Percentiles rank a stretch among this genome's conserved stretches.
phyloP scores from a whole-genome alignment of 2,329 filamentous ascomycete species.

The Trichoderma asperellum region DNA sequence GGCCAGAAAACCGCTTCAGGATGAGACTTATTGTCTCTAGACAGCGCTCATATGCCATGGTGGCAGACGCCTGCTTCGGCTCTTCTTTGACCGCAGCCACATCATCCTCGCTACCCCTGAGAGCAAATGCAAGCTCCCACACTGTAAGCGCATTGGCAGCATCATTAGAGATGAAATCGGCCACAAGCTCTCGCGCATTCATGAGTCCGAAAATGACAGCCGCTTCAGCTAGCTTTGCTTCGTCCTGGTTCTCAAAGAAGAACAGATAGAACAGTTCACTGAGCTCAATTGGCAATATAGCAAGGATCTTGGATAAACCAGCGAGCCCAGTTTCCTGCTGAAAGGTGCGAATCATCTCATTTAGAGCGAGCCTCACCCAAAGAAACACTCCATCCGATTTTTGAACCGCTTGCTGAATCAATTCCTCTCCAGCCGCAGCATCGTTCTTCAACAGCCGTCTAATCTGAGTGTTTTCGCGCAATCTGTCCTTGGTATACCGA shows the following conservation, averaged over 20 bases:
- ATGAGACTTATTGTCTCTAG: slow-evolving; percentile 29
- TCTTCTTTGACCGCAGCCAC: slow-evolving; percentile 25
- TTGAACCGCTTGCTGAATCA: slow-evolving; percentile 33
- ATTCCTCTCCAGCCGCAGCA: background rate
- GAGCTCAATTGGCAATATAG: slow-evolving; percentile 35
- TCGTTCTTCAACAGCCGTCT: slow-evolving; percentile 29
- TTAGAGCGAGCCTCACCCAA: slow-evolving; percentile 41
- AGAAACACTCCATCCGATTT: slow-evolving; percentile 42
- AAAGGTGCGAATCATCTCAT: slow-evolving; percentile 35
- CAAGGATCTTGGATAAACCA: slow-evolving; percentile 26
- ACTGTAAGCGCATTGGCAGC: slow-evolving; percentile 39
- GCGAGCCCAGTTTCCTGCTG: background rate
- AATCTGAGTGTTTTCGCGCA: slow-evolving; percentile 31
- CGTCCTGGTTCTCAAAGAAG: slow-evolving; percentile 37
- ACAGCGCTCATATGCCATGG: slow-evolving; percentile 32
- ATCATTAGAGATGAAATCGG: slow-evolving; percentile 42
- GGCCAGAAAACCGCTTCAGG: slow-evolving; percentile 34
- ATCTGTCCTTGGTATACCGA: slow-evolving; percentile 34
- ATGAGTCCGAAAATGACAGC: slow-evolving; percentile 39
- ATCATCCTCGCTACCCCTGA: slow-evolving; percentile 32
- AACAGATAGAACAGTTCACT: slow-evolving; percentile 40
- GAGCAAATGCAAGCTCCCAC: slow-evolving; percentile 43
- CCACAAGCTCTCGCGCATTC: slow-evolving; percentile 39
- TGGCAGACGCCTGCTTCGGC: slow-evolving; percentile 34
- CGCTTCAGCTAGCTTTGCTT: slow-evolving; percentile 31